Conservation (phyloP, 2,329 filamentous ascomycete genomes). For the Neodidymelliopsis sp. region DNA sequence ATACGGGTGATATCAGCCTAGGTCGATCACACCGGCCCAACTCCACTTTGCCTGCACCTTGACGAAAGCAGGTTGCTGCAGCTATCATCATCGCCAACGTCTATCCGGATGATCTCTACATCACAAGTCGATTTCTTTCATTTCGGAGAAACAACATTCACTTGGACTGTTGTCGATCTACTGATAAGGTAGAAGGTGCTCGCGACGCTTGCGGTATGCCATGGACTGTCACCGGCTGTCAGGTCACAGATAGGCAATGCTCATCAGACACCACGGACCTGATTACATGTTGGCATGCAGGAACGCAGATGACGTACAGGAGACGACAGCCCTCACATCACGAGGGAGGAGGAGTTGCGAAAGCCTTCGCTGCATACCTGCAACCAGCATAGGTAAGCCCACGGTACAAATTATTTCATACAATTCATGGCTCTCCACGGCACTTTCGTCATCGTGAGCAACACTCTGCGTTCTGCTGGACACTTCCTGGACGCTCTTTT, state of each 20-base stretch:
- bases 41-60: not conserved
- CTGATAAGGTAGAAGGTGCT: conserved; percentile 6
- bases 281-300: not conserved
- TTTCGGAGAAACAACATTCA: conserved; percentile 4
- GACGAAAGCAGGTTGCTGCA: not conserved
- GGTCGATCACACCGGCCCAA: conserved; percentile 7
- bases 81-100: conserved; percentile 6
- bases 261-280: not conserved
- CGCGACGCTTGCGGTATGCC: conserved; percentile 13
- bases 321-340: too few relatives aligned
- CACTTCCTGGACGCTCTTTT: too few relatives aligned
- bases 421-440: too few relatives aligned
- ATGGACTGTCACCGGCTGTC: not conserved
- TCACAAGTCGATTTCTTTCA: not conserved
- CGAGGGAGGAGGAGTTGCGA: too few relatives aligned
- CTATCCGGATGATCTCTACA: conserved; percentile 8
- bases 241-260: not conserved
- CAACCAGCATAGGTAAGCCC: too few relatives aligned
- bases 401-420: too few relatives aligned
- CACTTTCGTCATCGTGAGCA: too few relatives aligned
- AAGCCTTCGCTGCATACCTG: too few relatives aligned
- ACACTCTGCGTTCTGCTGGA: too few relatives aligned
- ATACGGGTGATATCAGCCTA: conserved; percentile 11
- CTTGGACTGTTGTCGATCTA: conserved; percentile 5
- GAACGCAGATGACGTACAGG: conserved; percentile 1